Percentiles rank a stretch among this genome's conserved stretches.
Evolutionary conservation across 176 grass and related monocot genomes (phyloP).

Genomic region (Raddia distichophylla): DNA sequence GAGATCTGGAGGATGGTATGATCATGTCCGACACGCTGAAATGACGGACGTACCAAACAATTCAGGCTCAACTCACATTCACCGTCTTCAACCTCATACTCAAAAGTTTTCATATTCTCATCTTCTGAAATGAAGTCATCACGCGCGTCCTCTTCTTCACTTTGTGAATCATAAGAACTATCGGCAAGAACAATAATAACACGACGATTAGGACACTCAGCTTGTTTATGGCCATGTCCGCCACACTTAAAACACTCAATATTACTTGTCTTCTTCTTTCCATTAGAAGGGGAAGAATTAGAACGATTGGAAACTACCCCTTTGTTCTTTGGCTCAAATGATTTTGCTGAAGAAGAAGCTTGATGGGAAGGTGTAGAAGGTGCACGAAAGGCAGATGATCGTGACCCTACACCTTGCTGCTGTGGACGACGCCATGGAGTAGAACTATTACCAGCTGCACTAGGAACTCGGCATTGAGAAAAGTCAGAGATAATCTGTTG

Average conservation of each 20-base stretch:
- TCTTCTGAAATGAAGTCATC: neutral
- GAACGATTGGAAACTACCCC: too few relatives aligned
- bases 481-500: too few relatives aligned
- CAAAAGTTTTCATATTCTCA: neutral
- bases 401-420: too few relatives aligned
- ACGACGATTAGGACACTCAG: neutral
- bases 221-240: neutral
- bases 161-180: neutral
- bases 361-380: too few relatives aligned
- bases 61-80: neutral
- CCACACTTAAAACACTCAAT: neutral
- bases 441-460: too few relatives aligned
- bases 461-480: too few relatives aligned
- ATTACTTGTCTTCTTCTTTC: neutral
- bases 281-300: too few relatives aligned
- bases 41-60: neutral
- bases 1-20: slow-evolving; percentile 11
- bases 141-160: neutral
- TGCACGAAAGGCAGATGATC: too few relatives aligned
- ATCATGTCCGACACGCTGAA: neutral
- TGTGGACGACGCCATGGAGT: too few relatives aligned
- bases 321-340: too few relatives aligned
- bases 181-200: neutral
- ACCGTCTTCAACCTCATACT: neutral
- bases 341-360: too few relatives aligned